phyloP scores from a whole-genome alignment of 768 basidiomycete genomes.

The Lanmaoa rubissima region DNA sequence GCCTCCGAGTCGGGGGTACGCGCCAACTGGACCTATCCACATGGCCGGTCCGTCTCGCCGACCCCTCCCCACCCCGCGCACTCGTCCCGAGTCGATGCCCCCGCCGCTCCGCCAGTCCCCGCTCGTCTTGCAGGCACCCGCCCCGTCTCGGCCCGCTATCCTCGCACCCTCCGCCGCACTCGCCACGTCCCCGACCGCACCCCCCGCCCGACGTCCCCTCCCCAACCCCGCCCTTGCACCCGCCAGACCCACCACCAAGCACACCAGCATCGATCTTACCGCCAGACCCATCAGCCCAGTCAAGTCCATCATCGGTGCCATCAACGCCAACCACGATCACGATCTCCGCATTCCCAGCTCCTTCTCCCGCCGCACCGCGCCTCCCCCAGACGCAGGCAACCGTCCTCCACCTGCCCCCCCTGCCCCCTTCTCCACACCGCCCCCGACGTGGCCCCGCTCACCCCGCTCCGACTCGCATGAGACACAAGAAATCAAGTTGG shows the following conservation, averaged over 20 bases:
- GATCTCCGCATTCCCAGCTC: conserved; percentile 26
- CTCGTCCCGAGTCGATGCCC: conserved; percentile 29
- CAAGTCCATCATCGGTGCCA: conserved; percentile 10
- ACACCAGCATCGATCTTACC: conserved; percentile 26
- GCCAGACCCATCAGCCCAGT: conserved; percentile 19
- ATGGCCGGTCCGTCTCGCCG: conserved; percentile 24
- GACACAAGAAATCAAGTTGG: conserved; percentile 29
- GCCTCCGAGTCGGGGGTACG: conserved; percentile 1
- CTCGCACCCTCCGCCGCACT: conserved; percentile 24
- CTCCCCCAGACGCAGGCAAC: conserved; percentile 6
- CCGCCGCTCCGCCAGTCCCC: conserved; percentile 13
- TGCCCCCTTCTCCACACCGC: conserved; percentile 5
- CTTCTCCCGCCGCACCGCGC: conserved; percentile 22
- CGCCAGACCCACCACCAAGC: conserved; percentile 11
- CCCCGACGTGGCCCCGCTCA: conserved; percentile 15
- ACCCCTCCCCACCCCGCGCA: conserved; percentile 29
- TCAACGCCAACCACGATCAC: conserved; percentile 11
- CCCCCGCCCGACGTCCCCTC: conserved; percentile 23
- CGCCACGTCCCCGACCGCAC: conserved; percentile 9
- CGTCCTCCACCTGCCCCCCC: not conserved
- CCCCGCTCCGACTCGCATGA: conserved; percentile 5
- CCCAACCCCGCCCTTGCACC: conserved; percentile 14
- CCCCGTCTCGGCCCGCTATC: conserved; percentile 31
- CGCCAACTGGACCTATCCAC: conserved; percentile 13
- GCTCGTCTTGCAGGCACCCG: conserved; percentile 30